A percentile compares a stretch with the other conserved stretches of the same genome.
These are phyloP conservation scores for Chytridium lagenaria DNA, from an alignment of 371 early-diverging fungal genomes.

Conservation along the genomic window DNA sequence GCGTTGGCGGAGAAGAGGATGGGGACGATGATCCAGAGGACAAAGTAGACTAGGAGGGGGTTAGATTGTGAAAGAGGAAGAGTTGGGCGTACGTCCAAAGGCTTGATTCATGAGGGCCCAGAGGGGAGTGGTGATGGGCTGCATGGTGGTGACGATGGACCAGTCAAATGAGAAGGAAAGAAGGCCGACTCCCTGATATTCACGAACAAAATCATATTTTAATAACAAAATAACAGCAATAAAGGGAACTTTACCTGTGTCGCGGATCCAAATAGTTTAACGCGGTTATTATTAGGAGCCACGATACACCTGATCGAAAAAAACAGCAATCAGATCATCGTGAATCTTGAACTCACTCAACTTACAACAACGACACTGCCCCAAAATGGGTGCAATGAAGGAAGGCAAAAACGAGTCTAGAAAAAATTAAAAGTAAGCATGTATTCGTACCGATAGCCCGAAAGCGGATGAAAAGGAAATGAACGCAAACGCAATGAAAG, in stretches of 20 bases:
- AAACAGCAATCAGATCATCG: neutral
- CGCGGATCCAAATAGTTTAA: conserved; percentile 35
- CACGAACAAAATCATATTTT: conserved; percentile 14
- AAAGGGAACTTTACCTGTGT: conserved; percentile 4
- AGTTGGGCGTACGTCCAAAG: conserved; percentile 23
- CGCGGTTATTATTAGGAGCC: conserved; percentile 14
- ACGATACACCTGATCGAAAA: conserved; percentile 49
- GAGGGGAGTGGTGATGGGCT: conserved; percentile 51
- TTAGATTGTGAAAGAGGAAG: conserved; percentile 39
- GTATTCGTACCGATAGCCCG: no score
- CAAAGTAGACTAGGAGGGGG: conserved; percentile 67
- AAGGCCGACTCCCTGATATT: conserved; percentile 54
- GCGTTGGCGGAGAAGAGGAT: conserved; percentile 69
- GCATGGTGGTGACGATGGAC: conserved; percentile 40
- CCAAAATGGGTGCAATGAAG: conserved; percentile 72
- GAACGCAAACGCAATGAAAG: no score
- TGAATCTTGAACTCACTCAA: neutral
- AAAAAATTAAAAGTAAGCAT: neutral
- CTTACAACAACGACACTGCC: conserved; percentile 67
- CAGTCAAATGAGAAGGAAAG: conserved; percentile 80
- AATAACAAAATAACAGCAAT: no score
- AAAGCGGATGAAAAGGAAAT: no score
- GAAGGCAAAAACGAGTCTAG: conserved; percentile 58
- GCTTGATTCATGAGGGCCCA: conserved; percentile 36
- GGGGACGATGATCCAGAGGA: conserved; percentile 79